Base-by-base conservation (phyloP, 129 eudicot genomes). In the Dittrichia graveolens region DNA sequence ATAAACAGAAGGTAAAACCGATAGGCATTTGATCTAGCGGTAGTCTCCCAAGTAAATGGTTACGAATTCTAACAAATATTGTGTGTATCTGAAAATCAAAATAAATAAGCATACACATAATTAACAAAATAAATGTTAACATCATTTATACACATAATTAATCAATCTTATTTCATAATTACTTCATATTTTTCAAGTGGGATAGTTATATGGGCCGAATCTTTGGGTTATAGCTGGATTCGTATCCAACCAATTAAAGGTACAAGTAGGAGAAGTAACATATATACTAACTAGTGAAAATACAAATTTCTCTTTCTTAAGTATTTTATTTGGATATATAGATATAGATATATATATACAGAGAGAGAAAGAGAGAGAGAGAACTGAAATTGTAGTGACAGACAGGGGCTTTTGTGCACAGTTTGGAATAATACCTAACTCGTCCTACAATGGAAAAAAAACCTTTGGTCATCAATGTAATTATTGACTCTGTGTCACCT, bases 321-420 rank as follows among this genome's bases (percentile, higher is more conserved):
- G 50, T 44, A 61, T 61, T 42, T 78, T 61, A 18, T 69, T 41
- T 61, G 47, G 46, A 71, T 6, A 62, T 1, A 67, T 67, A 58
- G 57, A 46, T 4, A 39, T 3, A 13, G 7, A 65, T 19, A 65
- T 12, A 45, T 44, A 65, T 45, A 65, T 45, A 45, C 18, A 44
- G 0, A 46, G 44, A 65, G 41, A 67, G 31, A 48, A 14, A 61
- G 46, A 58, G 31, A 69, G 18, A 63, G 67, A 62, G 19, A 19
- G 37, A 19, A 45, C 58, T 56, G 63, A 61, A 82, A 75, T 74
- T 79, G 82, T 66, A 60, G 85, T 66, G 85, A 77, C 64, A 84
- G 82, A 83, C 71, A 73, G 59, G 60, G 67, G 80, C 90, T 87
- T 90, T 86, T 77, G 70, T 57, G 80, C 73, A 57, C 67, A 61